These are phyloP conservation scores for Santalum album DNA, from an alignment of 164 flowering plant species.

Conservation along the genomic window DNA sequence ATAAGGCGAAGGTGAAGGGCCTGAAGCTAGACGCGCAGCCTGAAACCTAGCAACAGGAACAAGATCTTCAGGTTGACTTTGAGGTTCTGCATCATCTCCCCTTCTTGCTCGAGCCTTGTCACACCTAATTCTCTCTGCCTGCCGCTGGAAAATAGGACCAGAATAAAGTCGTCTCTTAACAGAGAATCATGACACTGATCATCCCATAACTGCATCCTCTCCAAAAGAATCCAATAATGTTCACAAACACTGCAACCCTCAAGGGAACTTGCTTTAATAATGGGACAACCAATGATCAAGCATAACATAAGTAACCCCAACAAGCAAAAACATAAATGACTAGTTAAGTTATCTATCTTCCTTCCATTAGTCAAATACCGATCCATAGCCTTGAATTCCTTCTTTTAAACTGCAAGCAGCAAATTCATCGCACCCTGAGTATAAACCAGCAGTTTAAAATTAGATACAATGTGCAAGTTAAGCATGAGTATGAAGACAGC, in stretches of 20 bases:
- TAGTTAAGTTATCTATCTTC: constrained; percentile 39
- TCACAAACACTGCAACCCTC: background rate
- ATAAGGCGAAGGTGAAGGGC: constrained; percentile 63
- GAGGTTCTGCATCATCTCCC: constrained; percentile 82
- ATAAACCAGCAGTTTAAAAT: background rate
- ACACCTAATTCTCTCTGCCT: constrained; percentile 75
- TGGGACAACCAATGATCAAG: too few relatives aligned
- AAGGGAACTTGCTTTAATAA: too few relatives aligned
- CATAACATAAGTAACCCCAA: too few relatives aligned
- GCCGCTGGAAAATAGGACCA: constrained; percentile 44
- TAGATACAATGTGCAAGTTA: too few relatives aligned
- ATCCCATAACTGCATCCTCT: background rate
- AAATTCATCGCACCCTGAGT: constrained; percentile 89
- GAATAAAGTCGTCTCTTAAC: background rate
- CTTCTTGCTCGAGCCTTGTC: constrained; percentile 64
- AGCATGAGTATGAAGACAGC: too few relatives aligned
- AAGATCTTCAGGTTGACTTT: constrained; percentile 40
- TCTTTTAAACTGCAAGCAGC: constrained; percentile 82
- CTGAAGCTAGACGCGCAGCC: constrained; percentile 89
- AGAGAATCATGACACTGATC: background rate
- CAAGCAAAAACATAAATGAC: too few relatives aligned
- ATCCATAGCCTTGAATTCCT: constrained; percentile 61
- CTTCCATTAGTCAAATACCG: constrained; percentile 79
- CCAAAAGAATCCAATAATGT: background rate
- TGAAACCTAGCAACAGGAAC: constrained; percentile 67